Evolutionary conservation across 768 basidiomycete species (phyloP).

Genomic region (Pisolithus microcarpus): DNA sequence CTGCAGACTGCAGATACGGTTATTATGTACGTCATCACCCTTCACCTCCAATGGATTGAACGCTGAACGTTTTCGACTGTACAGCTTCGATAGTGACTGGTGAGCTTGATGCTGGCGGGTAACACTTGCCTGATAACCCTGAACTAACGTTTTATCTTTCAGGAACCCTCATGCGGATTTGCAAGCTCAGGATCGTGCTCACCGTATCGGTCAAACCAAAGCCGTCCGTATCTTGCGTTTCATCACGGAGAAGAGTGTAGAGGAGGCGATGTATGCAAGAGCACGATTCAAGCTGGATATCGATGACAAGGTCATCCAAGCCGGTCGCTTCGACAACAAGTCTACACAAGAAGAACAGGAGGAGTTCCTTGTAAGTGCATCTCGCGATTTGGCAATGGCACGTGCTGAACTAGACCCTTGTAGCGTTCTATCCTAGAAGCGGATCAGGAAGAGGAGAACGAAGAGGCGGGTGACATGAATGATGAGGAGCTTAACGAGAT

Average conservation of each 20-base stretch:
- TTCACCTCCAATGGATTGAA: not conserved
- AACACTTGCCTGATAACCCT: not conserved
- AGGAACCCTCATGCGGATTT: conserved; percentile 99
- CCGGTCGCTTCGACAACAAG: conserved; percentile 98
- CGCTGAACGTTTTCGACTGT: conserved; percentile 8
- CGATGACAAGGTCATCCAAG: conserved; percentile 99
- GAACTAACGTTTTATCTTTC: conserved; percentile 2
- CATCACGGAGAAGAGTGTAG: conserved; percentile 96
- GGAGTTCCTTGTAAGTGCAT: conserved; percentile 71
- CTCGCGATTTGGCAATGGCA: conserved; percentile 2
- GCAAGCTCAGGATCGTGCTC: conserved; percentile 98
- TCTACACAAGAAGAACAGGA: conserved; percentile 98
- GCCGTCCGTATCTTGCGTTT: conserved; percentile 94
- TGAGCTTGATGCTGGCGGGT: conserved; percentile 13
- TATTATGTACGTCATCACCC: conserved; percentile 62
- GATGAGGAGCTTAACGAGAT: conserved; percentile 93
- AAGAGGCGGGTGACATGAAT: conserved; percentile 87
- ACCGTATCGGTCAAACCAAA: conserved; percentile 99
- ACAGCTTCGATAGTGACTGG: conserved; percentile 77
- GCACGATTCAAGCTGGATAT: conserved; percentile 96
- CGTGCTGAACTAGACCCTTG: conserved; percentile 7
- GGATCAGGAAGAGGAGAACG: conserved; percentile 84
- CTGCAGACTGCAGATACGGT: conserved; percentile 95
- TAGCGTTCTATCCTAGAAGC: conserved; percentile 87
- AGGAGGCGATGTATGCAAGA: conserved; percentile 95